phyloP scores from a whole-genome alignment of 2,329 filamentous ascomycete species.

The Paecilomyces niveus region DNA sequence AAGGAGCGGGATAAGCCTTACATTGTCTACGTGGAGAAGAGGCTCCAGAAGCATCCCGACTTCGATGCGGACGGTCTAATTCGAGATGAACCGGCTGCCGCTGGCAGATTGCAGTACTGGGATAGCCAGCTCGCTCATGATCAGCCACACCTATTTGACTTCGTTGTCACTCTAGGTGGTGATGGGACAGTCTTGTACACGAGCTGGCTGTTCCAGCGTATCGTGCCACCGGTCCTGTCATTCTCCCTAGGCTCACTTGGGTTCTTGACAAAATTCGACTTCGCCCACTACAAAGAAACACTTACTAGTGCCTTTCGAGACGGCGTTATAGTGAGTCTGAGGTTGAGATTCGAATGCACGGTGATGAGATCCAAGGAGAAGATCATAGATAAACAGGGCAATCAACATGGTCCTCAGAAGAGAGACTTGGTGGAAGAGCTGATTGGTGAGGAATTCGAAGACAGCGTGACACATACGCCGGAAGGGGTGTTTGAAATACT shows the following conservation, averaged over 20 bases:
- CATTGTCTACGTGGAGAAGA: conserved; percentile 74
- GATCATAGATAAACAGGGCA: conserved; percentile 13
- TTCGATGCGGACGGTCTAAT: conserved; percentile 69
- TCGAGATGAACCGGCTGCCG: conserved; percentile 49
- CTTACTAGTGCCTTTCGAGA: conserved; percentile 67
- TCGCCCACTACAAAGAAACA: conserved; percentile 62
- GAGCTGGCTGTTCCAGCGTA: conserved; percentile 92
- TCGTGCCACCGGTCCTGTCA: conserved; percentile 87
- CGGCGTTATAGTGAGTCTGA: conserved; percentile 80
- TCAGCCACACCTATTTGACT: conserved; percentile 83
- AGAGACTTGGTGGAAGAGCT: conserved; percentile 82
- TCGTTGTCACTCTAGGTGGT: conserved; percentile 83
- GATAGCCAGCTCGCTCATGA: conserved; percentile 67
- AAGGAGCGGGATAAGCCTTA: conserved; percentile 61
- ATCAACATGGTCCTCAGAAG: conserved; percentile 14
- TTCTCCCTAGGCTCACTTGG: conserved; percentile 88
- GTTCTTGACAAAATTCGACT: conserved; percentile 96
- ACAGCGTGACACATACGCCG: conserved; percentile 76
- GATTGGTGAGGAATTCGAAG: conserved; percentile 76
- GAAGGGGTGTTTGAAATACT: conserved; percentile 83
- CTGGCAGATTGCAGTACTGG: conserved; percentile 70
- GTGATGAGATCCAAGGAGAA: conserved; percentile 63
- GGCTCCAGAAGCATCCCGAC: conserved; percentile 59
- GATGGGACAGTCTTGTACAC: conserved; percentile 97
- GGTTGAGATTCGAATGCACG: conserved; percentile 85